These are phyloP conservation scores for Dryas drummondii DNA, from an alignment of 306 rosid genomes.

Conservation along the genomic window DNA sequence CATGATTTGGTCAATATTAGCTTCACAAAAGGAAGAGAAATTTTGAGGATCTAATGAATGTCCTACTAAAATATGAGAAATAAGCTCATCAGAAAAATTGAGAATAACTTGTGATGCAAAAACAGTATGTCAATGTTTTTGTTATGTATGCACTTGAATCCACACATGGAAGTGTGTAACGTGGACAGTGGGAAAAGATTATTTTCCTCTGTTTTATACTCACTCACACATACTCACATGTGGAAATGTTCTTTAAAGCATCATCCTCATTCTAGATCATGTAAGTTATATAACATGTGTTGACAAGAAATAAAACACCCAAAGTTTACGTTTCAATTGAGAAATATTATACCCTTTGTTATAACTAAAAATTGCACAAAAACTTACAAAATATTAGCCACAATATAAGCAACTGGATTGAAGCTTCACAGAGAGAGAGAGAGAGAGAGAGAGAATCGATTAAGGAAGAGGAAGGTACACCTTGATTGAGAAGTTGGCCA, in stretches of 20 bases:
- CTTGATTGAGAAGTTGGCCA: constrained; percentile 49
- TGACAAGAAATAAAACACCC: not conserved
- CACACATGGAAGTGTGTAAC: not conserved
- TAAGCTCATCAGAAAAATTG: no score
- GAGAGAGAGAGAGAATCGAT: not conserved
- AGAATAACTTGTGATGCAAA: no score
- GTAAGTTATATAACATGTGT: not conserved
- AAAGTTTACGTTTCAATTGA: not conserved
- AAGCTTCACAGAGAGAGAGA: not conserved
- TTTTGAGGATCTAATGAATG: no score
- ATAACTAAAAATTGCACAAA: not conserved
- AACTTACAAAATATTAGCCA: not conserved
- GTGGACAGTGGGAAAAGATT: not conserved
- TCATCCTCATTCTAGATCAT: not conserved
- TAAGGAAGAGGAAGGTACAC: constrained; percentile 16
- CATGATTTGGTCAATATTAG: no score
- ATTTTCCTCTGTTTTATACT: not conserved
- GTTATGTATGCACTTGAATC: no score
- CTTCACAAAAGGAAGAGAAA: no score
- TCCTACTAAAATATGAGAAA: no score
- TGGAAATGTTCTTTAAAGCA: no score
- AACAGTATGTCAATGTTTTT: no score
- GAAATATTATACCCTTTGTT: no score
- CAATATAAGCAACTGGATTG: not conserved
- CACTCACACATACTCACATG: not conserved